These are phyloP conservation scores for Chytriomyces confervae DNA, from an alignment of 192 early-diverging fungal genomes.

Conservation along the genomic window DNA sequence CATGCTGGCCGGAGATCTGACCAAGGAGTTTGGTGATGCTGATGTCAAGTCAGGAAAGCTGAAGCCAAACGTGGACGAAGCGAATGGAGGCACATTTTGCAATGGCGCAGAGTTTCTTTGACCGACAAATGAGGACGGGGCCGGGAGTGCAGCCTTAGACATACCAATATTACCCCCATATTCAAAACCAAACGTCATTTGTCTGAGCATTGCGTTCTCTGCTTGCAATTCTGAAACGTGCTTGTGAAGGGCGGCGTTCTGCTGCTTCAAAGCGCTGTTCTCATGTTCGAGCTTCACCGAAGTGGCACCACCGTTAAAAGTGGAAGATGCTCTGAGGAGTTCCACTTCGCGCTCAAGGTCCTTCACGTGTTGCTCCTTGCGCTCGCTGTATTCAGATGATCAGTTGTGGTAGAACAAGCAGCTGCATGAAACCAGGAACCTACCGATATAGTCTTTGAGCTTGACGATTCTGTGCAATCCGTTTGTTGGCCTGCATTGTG, in stretches of 20 bases:
- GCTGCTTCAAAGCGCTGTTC: conserved; percentile 11
- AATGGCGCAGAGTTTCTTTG: not conserved
- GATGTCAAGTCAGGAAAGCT: not conserved
- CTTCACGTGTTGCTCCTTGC: conserved; percentile 51
- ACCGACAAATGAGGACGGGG: no score
- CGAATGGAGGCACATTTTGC: not conserved
- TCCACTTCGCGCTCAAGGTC: conserved; percentile 19
- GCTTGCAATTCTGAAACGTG: conserved; percentile 1
- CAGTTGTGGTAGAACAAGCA: no score
- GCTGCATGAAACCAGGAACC: no score
- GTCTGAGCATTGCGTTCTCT: conserved; percentile 15
- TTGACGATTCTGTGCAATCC: not conserved
- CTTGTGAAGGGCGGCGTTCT: not conserved
- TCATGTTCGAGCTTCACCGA: not conserved
- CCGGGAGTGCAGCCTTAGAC: not conserved
- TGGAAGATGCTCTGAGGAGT: not conserved
- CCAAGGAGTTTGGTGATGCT: not conserved
- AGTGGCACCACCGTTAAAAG: not conserved
- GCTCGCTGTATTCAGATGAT: conserved; percentile 27
- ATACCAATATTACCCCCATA: not conserved
- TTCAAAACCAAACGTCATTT: conserved; percentile 29
- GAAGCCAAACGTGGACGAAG: not conserved
- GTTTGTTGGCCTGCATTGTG: not conserved
- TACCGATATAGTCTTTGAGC: not conserved
- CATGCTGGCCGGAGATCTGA: not conserved